These are phyloP conservation scores for Thuja plicata DNA, from an alignment of 83 land plant species.

Conservation along the genomic window DNA sequence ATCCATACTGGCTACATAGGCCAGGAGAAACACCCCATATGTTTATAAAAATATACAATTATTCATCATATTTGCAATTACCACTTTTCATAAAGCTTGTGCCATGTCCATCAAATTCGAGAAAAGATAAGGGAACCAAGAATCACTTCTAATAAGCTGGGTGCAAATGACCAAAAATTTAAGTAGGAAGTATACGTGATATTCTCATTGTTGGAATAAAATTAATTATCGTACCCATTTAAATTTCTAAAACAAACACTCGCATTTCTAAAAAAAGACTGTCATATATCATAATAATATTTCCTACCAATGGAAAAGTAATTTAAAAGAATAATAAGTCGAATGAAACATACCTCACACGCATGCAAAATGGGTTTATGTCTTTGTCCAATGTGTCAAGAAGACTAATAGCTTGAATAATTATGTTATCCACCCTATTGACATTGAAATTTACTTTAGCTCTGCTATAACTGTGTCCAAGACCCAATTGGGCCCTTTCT, in stretches of 20 bases:
- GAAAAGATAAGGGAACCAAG: background rate
- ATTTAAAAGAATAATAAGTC: background rate
- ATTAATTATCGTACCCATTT: background rate
- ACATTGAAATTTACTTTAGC: too few species aligned
- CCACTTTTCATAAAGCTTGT: background rate
- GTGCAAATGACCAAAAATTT: too few species aligned
- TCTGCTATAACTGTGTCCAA: constrained; percentile 96
- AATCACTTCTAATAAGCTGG: too few species aligned
- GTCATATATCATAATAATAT: background rate
- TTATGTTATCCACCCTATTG: too few species aligned
- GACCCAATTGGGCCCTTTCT: constrained; percentile 96
- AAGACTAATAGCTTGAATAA: too few species aligned
- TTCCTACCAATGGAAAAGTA: background rate
- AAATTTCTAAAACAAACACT: background rate
- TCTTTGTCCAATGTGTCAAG: constrained; percentile 96
- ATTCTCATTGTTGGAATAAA: too few species aligned
- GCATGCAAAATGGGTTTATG: constrained; percentile 91
- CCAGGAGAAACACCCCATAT: too few species aligned
- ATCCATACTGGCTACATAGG: too few species aligned
- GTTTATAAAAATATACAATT: background rate
- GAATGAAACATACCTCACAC: constrained; percentile 62
- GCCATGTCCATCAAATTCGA: too few species aligned
- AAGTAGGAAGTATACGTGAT: too few species aligned
- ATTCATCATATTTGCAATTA: background rate
- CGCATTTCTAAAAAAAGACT: background rate